phyloP scores from a whole-genome alignment of 768 basidiomycete genomes.

The Leccinum sublutescens region DNA sequence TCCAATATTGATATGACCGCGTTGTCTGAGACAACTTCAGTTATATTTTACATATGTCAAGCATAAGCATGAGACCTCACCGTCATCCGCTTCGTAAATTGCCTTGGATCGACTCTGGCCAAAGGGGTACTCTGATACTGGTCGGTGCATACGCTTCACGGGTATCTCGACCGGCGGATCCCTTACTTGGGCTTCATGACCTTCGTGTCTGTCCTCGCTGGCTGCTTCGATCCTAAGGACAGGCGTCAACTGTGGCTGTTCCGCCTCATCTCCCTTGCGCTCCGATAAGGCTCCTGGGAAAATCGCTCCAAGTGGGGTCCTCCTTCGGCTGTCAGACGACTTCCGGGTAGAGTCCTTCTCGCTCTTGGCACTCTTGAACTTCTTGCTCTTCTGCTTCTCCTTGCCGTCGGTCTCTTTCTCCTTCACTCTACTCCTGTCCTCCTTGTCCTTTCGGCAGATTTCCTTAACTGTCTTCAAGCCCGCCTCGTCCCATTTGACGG shows the following conservation, averaged over 20 bases:
- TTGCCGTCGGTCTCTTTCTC: slow-evolving; percentile 32
- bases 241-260: slow-evolving; percentile 11
- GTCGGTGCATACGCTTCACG: slow-evolving; percentile 47
- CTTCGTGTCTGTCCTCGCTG: slow-evolving; percentile 38
- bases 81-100: slow-evolving; percentile 51
- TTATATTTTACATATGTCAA: not conserved
- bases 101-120: slow-evolving; percentile 47
- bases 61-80: slow-evolving; percentile 13
- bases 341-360: slow-evolving; percentile 39
- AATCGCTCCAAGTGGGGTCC: slow-evolving; percentile 55
- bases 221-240: slow-evolving; percentile 50
- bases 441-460: slow-evolving; percentile 39
- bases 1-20: slow-evolving; percentile 70
- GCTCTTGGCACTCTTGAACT: slow-evolving; percentile 29
- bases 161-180: slow-evolving; percentile 31
- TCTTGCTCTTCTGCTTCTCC: slow-evolving; percentile 34
- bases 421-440: slow-evolving; percentile 36
- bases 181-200: not conserved
- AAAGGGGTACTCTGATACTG: slow-evolving; percentile 63
- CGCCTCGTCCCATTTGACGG: slow-evolving; percentile 53
- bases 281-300: slow-evolving; percentile 46
- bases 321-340: slow-evolving; percentile 49
- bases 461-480: slow-evolving; percentile 50
- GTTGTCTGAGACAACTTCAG: slow-evolving; percentile 25
- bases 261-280: slow-evolving; percentile 12